These are phyloP conservation scores for Aspergillus asperescens DNA, from an alignment of 495 filamentous ascomycete genomes.

Conservation along the genomic window DNA sequence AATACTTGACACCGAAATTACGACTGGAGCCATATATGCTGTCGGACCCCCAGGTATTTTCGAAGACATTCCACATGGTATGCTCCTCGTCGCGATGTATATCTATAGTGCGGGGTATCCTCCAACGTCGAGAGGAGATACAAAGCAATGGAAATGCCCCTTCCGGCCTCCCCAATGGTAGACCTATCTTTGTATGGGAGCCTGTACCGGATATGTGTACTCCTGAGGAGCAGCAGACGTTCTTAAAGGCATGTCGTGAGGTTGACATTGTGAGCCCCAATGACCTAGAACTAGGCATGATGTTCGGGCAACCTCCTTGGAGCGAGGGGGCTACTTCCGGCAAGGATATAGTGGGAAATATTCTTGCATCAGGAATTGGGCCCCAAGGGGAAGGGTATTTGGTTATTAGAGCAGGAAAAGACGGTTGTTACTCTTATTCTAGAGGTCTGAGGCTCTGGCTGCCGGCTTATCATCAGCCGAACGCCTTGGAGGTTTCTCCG, in stretches of 20 bases:
- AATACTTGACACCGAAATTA: slow-evolving; percentile 80
- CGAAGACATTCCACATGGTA: slow-evolving; percentile 81
- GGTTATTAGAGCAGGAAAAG: slow-evolving; percentile 52
- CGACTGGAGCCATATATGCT: slow-evolving; percentile 62
- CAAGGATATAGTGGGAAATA: slow-evolving; percentile 48
- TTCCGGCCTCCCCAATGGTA: slow-evolving; percentile 22
- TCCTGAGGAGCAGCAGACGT: slow-evolving; percentile 66
- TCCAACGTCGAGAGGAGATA: slow-evolving; percentile 41
- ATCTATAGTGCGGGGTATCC: slow-evolving; percentile 59
- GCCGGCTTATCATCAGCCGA: slow-evolving; percentile 53
- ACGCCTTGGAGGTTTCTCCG: slow-evolving; percentile 29
- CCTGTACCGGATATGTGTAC: slow-evolving; percentile 85
- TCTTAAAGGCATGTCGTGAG: slow-evolving; percentile 61
- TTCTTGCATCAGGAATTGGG: slow-evolving; percentile 52
- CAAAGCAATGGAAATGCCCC: slow-evolving; percentile 23
- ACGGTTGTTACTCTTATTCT: slow-evolving; percentile 52
- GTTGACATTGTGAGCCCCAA: slow-evolving; percentile 89
- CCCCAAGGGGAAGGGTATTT: slow-evolving; percentile 40
- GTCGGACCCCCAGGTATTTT: slow-evolving; percentile 53
- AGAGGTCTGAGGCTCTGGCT: slow-evolving; percentile 37
- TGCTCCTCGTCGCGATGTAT: slow-evolving; percentile 77
- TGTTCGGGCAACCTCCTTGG: slow-evolving; percentile 63
- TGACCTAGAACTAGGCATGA: slow-evolving; percentile 72
- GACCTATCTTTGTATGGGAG: slow-evolving; percentile 87
- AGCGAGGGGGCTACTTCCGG: slow-evolving; percentile 42